A percentile compares a stretch with the other conserved stretches of the same genome.
Evolutionary conservation across 495 filamentous ascomycete genomes (phyloP).

Genomic region (Darksidea phi): DNA sequence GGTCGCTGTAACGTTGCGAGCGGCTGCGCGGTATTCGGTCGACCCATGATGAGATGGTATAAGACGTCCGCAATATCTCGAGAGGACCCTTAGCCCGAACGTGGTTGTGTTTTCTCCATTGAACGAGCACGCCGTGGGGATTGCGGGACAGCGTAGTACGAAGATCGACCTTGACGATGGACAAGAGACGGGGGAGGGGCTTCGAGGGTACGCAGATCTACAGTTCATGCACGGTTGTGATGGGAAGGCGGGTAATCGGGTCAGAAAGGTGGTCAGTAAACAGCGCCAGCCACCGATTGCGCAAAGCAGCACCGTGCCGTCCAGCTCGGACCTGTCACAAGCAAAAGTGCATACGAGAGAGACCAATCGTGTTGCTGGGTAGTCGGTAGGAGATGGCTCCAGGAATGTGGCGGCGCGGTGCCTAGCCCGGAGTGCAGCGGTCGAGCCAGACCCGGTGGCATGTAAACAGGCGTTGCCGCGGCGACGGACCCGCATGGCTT

Average conservation of each 20-base stretch:
- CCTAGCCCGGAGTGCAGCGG: background rate
- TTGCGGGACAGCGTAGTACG: conserved; percentile 18
- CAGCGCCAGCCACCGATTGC: conserved; percentile 31
- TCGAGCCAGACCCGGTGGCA: background rate
- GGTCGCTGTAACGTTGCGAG: conserved; percentile 8
- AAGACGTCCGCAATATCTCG: background rate
- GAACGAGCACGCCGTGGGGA: conserved; percentile 7
- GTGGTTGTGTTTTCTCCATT: conserved; percentile 17
- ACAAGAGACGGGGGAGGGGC: background rate
- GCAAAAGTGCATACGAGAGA: background rate
- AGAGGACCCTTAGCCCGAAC: conserved; percentile 17
- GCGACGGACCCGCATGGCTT: background rate
- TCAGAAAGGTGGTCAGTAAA: conserved; percentile 23
- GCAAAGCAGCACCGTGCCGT: conserved; percentile 5
- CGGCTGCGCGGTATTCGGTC: background rate
- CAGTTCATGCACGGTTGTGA: conserved; percentile 24
- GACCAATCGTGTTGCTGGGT: conserved; percentile 8
- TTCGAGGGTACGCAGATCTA: conserved; percentile 22
- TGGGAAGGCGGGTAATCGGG: conserved; percentile 11
- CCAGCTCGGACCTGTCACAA: background rate
- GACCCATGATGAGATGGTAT: conserved; percentile 3
- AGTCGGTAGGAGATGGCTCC: background rate
- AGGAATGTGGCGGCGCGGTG: conserved; percentile 15
- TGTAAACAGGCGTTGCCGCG: conserved; percentile 21
- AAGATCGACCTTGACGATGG: background rate